Evolutionary conservation across 208 protist genomes (phyloP).

Genomic region (Trypanosoma lewisi): DNA sequence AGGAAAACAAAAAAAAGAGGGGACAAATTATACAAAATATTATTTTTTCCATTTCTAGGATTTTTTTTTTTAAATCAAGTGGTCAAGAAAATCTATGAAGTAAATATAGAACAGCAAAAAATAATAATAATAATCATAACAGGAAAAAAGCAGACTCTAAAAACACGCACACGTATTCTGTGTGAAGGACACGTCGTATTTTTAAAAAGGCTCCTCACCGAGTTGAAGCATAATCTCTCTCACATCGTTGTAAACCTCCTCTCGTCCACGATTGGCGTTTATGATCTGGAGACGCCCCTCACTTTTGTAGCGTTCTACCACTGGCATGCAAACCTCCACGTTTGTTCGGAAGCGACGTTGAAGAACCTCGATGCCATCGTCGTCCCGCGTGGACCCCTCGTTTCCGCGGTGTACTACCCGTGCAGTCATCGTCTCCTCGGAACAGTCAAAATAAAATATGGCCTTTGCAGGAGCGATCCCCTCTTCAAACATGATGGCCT

Average conservation of each 20-base stretch:
- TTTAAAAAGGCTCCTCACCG: slow-evolving; percentile 23
- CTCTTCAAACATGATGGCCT: slow-evolving; percentile 86
- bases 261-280: slow-evolving; percentile 55
- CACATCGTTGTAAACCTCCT: slow-evolving; percentile 67
- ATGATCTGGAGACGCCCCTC: slow-evolving; percentile 63
- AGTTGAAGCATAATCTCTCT: slow-evolving; percentile 46
- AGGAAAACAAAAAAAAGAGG: too few relatives aligned
- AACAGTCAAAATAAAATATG: slow-evolving; percentile 85
- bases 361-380: slow-evolving; percentile 81
- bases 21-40: too few relatives aligned
- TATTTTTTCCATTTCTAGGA: too few relatives aligned
- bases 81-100: too few relatives aligned
- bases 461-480: slow-evolving; percentile 51
- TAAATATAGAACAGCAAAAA: too few relatives aligned
- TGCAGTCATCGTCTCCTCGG: slow-evolving; percentile 66
- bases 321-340: slow-evolving; percentile 79
- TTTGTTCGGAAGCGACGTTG: slow-evolving; percentile 75
- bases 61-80: too few relatives aligned
- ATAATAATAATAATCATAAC: too few relatives aligned
- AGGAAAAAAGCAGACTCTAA: too few relatives aligned
- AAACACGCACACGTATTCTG: too few relatives aligned
- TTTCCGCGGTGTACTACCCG: slow-evolving; percentile 55
- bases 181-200: neutral
- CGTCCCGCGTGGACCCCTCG: slow-evolving; percentile 42
- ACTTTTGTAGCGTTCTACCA: slow-evolving; percentile 74